A percentile compares a stretch with the other conserved stretches of the same genome.
Conservation (phyloP, 345 rosid genomes). For the Erucastrum elatum region DNA sequence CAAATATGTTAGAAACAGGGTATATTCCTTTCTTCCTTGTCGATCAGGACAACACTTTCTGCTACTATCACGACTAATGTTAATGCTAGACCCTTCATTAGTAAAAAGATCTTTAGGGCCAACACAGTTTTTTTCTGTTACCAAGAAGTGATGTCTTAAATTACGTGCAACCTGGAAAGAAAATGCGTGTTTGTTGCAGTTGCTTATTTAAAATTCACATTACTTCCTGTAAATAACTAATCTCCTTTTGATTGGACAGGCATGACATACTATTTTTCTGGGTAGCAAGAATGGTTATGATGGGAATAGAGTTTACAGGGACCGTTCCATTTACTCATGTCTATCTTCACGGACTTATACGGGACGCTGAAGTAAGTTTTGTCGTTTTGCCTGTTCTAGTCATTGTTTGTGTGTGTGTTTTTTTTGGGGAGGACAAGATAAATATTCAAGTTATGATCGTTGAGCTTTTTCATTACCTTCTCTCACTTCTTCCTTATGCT, state of each 20-base stretch:
- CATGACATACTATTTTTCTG: conserved; percentile 98
- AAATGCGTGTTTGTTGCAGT: conserved; percentile 7
- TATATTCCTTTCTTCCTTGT: conserved; percentile 38
- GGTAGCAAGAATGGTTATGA: conserved; percentile 99
- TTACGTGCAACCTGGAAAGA: conserved; percentile 3
- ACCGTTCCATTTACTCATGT: conserved; percentile 85
- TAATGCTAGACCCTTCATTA: conserved; percentile 7
- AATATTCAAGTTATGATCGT: not conserved
- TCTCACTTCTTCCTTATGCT: conserved; percentile 2
- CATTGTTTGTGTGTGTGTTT: not conserved
- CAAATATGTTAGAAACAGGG: conserved; percentile 97
- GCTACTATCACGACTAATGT: conserved; percentile 18
- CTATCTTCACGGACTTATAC: conserved; percentile 93
- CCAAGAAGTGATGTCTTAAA: conserved; percentile 5
- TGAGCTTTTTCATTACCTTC: not conserved
- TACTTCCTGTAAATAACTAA: conserved; percentile 16
- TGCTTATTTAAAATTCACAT: not conserved
- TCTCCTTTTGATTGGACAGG: conserved; percentile 57
- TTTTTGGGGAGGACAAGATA: not conserved
- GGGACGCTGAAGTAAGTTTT: conserved; percentile 75
- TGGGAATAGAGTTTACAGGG: conserved; percentile 98
- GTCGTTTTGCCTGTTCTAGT: conserved; percentile 7
- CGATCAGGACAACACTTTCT: conserved; percentile 7
- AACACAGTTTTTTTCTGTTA: not conserved
- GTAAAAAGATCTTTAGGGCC: conserved; percentile 8